A percentile compares a stretch with the other conserved stretches of the same genome.
These are phyloP conservation scores for Tolypocladium tropicale DNA, from an alignment of 2,329 filamentous ascomycete species.

Conservation along the genomic window DNA sequence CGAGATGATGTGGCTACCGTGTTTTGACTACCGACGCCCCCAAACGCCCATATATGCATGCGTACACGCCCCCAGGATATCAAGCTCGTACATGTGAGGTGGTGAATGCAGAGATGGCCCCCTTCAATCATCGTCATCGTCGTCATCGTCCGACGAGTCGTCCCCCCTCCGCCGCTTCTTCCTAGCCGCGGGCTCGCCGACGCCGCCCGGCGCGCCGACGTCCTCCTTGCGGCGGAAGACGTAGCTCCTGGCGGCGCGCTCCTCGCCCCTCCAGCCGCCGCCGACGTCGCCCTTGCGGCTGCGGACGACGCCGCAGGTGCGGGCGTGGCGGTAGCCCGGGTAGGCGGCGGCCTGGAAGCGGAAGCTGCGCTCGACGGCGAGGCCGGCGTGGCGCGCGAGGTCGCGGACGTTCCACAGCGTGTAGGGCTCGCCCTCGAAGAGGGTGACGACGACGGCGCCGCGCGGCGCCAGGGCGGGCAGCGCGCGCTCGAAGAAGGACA, in stretches of 20 bases:
- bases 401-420: constrained; percentile 92
- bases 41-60: not conserved
- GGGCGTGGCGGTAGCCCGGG: constrained; percentile 62
- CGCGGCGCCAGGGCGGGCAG: constrained; percentile 28
- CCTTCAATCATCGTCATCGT: constrained; percentile 8
- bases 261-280: constrained; percentile 30
- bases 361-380: constrained; percentile 62
- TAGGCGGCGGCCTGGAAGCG: constrained; percentile 57
- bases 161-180: constrained; percentile 21
- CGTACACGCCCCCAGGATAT: not conserved
- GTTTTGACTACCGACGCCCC: not conserved
- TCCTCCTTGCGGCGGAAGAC: constrained; percentile 53
- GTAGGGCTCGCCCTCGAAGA: constrained; percentile 93
- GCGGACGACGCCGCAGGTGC: constrained; percentile 58
- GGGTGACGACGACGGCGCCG: constrained; percentile 64
- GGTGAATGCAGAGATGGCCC: not conserved
- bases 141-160: constrained; percentile 22
- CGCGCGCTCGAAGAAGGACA: constrained; percentile 53
- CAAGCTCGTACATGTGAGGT: not conserved
- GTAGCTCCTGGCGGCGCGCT: constrained; percentile 43
- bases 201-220: constrained; percentile 12
- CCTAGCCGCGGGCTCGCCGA: constrained; percentile 10
- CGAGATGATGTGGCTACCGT: not conserved
- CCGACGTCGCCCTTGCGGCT: constrained; percentile 34
- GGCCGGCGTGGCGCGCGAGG: constrained; percentile 65